phyloP scores from a whole-genome alignment of 345 rosid genomes.

The Populus tremula region DNA sequence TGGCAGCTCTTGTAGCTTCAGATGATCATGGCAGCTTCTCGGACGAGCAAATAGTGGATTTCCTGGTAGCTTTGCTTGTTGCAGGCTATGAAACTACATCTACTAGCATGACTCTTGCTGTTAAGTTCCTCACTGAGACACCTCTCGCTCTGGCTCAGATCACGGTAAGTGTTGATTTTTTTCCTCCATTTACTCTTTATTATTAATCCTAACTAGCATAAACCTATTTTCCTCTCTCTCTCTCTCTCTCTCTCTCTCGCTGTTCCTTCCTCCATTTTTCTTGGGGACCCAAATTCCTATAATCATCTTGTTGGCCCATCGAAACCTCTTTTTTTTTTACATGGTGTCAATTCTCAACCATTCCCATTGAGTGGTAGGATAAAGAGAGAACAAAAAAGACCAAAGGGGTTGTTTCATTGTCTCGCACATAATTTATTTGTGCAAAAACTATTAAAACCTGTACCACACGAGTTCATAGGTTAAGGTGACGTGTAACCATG shows the following conservation, averaged over 20 bases:
- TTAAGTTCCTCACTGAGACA: slow-evolving; percentile 87
- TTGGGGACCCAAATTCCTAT: slow-evolving; percentile 18
- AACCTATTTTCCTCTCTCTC: too few relatives aligned
- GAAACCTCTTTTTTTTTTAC: slow-evolving; percentile 26
- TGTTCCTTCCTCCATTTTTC: not conserved
- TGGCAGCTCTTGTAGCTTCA: slow-evolving; percentile 66
- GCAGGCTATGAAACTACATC: slow-evolving; percentile 98
- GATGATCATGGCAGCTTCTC: slow-evolving; percentile 57
- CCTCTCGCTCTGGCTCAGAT: slow-evolving; percentile 87
- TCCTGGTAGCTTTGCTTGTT: slow-evolving; percentile 80
- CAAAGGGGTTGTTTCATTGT: slow-evolving; percentile 8
- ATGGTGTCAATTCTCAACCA: slow-evolving; percentile 29
- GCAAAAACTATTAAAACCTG: not conserved
- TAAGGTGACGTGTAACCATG: not conserved
- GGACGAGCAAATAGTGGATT: slow-evolving; percentile 85
- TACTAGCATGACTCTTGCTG: slow-evolving; percentile 93
- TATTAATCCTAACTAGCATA: not conserved
- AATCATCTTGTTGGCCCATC: slow-evolving; percentile 24
- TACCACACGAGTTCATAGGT: not conserved
- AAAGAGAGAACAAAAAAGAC: slow-evolving; percentile 22
- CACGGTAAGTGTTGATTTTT: slow-evolving; percentile 45
- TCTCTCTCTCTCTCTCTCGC: not conserved
- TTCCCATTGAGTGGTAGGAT: slow-evolving; percentile 28
- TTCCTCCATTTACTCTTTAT: not conserved
- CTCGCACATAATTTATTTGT: not conserved